Evolutionary conservation across 805 yeast species (phyloP), one percentile per base, ranked within the genome.

Genomic region (Tetrapisispora namnaoensis): DNA sequence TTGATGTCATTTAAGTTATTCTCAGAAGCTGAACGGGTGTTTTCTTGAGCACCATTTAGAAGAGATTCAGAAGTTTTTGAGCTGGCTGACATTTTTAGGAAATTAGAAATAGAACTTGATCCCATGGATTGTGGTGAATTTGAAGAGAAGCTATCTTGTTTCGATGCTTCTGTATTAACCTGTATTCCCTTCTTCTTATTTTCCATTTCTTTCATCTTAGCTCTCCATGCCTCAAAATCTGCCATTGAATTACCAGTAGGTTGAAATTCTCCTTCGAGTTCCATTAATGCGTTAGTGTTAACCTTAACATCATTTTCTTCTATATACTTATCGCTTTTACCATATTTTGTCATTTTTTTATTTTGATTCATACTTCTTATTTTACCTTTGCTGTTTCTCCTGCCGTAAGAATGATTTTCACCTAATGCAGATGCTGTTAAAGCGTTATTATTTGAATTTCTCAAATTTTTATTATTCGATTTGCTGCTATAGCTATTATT

Each of bases 141-240:
- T n/a, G 34, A 20, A 24, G 44, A n/a, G 4, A 17, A 3, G 4
- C 17, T 18, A 9, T 37, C 30, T 5, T 10, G 10, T 17, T 22
- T 20, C 10, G 20, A 13, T n/a, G 7, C 16, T 4, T 40, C 40
- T 13, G 37, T 46, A 13, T 45, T 48, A n/a, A 49, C 37, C 14
- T 48, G 32, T 13, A 60, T 56, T 27, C 68, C 70, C 46, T 62
- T 61, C 47, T 67, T 68, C 41, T 55, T 59, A 48, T 65, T 65
- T 42, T 68, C 71, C 48, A 65, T 58, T 44, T 60, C 67, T 48
- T 62, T 68, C 62, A 69, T 65, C 55, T 62, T 64, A 2, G 68
- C 64, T 51, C 64, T 71, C 69, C 70, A 70, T 30, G 62, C 55
- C 52, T 71, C 76, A 52, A 71, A 71, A 52, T 70, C 75, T 11